Conservation (phyloP, 371 early-diverging fungal species). For the Mortierella sp. region DNA sequence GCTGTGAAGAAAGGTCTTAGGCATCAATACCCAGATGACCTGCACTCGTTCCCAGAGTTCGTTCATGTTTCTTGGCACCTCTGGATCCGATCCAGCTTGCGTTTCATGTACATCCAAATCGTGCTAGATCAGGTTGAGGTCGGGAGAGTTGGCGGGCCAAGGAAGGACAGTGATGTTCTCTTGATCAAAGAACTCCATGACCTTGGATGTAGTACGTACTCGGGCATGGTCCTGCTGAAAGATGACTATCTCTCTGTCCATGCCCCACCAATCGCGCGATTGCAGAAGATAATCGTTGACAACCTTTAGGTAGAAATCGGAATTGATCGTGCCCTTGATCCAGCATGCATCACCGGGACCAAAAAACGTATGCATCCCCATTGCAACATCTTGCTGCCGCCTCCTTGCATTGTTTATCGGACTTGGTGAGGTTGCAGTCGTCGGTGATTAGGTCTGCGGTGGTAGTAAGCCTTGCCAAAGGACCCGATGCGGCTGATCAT, state of each 20-base stretch:
- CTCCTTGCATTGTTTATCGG: constrained; percentile 8
- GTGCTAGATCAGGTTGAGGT: constrained; percentile 34
- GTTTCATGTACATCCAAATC: constrained; percentile 7
- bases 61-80: not conserved
- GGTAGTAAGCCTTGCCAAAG: not conserved
- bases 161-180: constrained; percentile 6
- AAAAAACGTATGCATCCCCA: constrained; percentile 31
- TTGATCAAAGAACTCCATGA: constrained; percentile 6
- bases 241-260: constrained; percentile 19
- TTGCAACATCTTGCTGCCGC: constrained; percentile 29
- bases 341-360: constrained; percentile 19
- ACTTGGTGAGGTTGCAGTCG: not conserved
- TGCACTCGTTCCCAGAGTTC: constrained; percentile 11
- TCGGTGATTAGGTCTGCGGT: not conserved
- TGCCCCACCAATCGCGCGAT: constrained; percentile 12
- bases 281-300: constrained; percentile 19
- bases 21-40: not conserved
- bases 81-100: not conserved
- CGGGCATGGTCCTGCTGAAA: constrained; percentile 53
- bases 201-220: constrained; percentile 11
- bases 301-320: constrained; percentile 22
- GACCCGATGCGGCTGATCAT: not conserved
- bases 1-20: not conserved
- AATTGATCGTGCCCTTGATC: constrained; percentile 25
- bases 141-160: constrained; percentile 15